Evolutionary conservation across 371 early-diverging fungal genomes (phyloP), one percentile per base, ranked within the genome.

Genomic region (Nematocida parisii): DNA sequence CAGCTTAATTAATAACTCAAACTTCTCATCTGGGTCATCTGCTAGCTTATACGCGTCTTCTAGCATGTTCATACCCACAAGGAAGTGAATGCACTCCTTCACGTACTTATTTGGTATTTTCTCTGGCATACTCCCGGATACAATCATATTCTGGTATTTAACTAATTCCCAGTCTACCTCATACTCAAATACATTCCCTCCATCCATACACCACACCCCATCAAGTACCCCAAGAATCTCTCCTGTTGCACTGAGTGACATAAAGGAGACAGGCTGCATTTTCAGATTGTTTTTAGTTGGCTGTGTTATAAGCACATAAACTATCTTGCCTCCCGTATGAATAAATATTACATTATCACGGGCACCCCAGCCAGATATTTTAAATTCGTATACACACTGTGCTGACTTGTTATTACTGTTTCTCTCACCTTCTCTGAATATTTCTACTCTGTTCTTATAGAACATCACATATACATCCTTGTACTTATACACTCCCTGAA

Each of bases 1-100:
- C 52, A 85, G 71, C 61, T 82, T 83, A 3, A 86, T 45, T 5
- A 86, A 71, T 58, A 86, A 83, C 75, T 86, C 87, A 83, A 85
- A 86, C 67, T 71, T 75, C 56, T 84, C 83, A 64, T 81, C 82
- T 27, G 84, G 77, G 70, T 84, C 80, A 5, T 27, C 61, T 42
- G 74, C 73, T 33, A 86, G 71, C 11, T 61, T 46, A 13, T 83
- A 66, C n/a, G 87, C 87, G 24, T 74, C 70, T 6, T 84, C 75
- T 9, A 84, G 71, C 83, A 75, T 81, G 33, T 60, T 64, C 42
- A 85, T 57, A 42, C 82, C 68, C 55, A 84, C 77, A 22, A 75
- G 82, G 54, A 86, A 86, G 44, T 75, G 73, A 50, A 86, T 83
- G 44, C 84, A 84, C 54, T 75, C 73, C 20, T 62, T 71, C 44